These are phyloP conservation scores for Delphinella strobiligena DNA, from an alignment of 2,329 filamentous ascomycete species.

Conservation along the genomic window DNA sequence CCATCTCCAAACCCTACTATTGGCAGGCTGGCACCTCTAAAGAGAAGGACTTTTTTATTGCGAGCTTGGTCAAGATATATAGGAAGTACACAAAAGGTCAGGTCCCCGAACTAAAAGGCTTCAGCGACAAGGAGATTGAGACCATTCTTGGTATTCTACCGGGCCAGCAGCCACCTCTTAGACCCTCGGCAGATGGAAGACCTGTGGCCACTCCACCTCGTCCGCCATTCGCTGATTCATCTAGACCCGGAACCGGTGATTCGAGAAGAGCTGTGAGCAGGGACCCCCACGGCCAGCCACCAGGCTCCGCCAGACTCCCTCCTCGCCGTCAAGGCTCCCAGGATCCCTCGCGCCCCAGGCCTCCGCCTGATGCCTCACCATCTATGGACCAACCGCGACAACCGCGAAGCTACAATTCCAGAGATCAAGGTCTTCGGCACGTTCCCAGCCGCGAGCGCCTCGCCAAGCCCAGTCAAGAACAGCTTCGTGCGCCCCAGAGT, in stretches of 20 bases:
- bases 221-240: slow-evolving; percentile 20
- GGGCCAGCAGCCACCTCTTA: slow-evolving; percentile 11
- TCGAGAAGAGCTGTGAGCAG: slow-evolving; percentile 5
- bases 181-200: slow-evolving; percentile 3
- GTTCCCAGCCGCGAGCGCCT: slow-evolving; percentile 10
- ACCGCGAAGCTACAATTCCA: slow-evolving; percentile 2
- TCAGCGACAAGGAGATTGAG: slow-evolving; percentile 68
- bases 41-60: slow-evolving; percentile 98
- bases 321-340: slow-evolving; percentile 1
- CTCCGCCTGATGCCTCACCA: too few species aligned
- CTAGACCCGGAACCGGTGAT: slow-evolving; percentile 9
- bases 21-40: slow-evolving; percentile 90
- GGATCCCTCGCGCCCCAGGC: slow-evolving; percentile 1
- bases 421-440: slow-evolving; percentile 9
- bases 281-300: slow-evolving; percentile 7
- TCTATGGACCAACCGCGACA: neutral
- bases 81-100: slow-evolving; percentile 89
- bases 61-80: slow-evolving; percentile 90
- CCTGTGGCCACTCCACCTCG: slow-evolving; percentile 14
- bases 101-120: slow-evolving; percentile 66
- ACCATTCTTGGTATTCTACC: slow-evolving; percentile 46
- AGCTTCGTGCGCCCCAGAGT: slow-evolving; percentile 20
- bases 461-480: slow-evolving; percentile 16
- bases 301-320: slow-evolving; percentile 3
- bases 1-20: slow-evolving; percentile 87